Base-by-base conservation (phyloP, 2,329 filamentous ascomycete genomes). In the Amesomyces nigricolor region DNA sequence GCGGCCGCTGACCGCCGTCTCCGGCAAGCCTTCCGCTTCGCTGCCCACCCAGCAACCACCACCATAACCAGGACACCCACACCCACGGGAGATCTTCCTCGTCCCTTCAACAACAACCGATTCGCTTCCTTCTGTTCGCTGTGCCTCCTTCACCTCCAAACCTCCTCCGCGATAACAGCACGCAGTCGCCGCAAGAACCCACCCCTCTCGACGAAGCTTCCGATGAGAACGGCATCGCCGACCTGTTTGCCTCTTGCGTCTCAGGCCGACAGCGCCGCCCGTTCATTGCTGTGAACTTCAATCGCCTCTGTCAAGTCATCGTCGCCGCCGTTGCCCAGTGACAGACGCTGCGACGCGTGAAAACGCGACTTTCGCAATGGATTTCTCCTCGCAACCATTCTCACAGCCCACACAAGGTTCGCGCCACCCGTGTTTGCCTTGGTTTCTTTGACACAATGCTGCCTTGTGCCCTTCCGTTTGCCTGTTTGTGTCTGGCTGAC, bases 401-500 rank as follows among this genome's bases (percentile, higher is more conserved):
- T 35, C 32, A 9, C 59, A 64, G 50, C 59, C 58, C 13, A 65
- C 64, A 3, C 64, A 64, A 61, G 58, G 64, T 65, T 43, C 39
- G 63, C 54, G 62, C 54, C 13, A 14, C 17, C 16, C 32, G 13
- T n/a, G 14, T 40, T 43, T 47, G n/a, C 22, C 16, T 29, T 30
- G n/a, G 29, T 43, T 47, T 14, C 22, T 22, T 29, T 30, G n/a
- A 19, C 53, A 29, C 39, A 43, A 37, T 38, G 38, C 2, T n/a
- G 39, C 39, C 17, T 16, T 47, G 29, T 14, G 11, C 32, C 13
- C 7, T 43, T 16, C 30, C 13, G 37, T 39, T 17, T 45, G 29
- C 29, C 5, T 9, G 14, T 19, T 17, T 47, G 16, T 39, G 11
- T 16, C 47, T 58, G 48, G 49, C 58, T 45, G 29, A 43, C 22